A percentile compares a stretch with the other conserved stretches of the same genome.
phyloP scores from a whole-genome alignment of 108 stramenopile genomes.

The Bacterosira constricta region DNA sequence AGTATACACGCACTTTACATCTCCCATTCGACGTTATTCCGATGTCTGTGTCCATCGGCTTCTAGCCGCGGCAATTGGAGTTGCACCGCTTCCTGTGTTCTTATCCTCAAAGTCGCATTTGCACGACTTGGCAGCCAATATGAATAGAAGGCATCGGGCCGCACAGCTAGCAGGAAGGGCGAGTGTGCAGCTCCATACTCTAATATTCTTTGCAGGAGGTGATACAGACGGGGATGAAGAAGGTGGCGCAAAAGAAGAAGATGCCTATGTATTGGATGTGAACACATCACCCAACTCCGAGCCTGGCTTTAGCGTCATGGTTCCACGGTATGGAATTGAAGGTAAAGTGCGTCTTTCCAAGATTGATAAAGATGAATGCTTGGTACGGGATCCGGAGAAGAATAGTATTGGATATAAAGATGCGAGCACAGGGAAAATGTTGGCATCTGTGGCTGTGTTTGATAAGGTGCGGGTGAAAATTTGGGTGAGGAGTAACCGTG shows the following conservation, averaged over 20 bases:
- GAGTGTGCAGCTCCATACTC: constrained; percentile 91
- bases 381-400: constrained; percentile 63
- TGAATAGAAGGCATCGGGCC: constrained; percentile 96
- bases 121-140: constrained; percentile 93
- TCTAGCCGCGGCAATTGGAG: constrained; percentile 93
- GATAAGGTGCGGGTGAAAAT: constrained; percentile 87
- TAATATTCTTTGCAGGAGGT: constrained; percentile 90
- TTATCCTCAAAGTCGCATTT: constrained; percentile 89
- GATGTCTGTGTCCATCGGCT: constrained; percentile 99
- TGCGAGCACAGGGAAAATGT: constrained; percentile 35
- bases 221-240: constrained; percentile 62
- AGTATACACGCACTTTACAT: constrained; percentile 99
- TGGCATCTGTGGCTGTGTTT: constrained; percentile 79
- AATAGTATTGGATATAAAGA: constrained; percentile 67
- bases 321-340: constrained; percentile 99
- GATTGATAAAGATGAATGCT: constrained; percentile 48
- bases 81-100: constrained; percentile 88
- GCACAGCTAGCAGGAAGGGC: constrained; percentile 95
- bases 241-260: constrained; percentile 73
- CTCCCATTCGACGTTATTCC: constrained; percentile 98
- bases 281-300: constrained; percentile 61
- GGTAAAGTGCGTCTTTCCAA: constrained; percentile 75
- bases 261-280: constrained; percentile 94
- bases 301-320: constrained; percentile 88
- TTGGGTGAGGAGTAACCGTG: constrained; percentile 63